A percentile compares a stretch with the other conserved stretches of the same genome.
Conservation (phyloP, 2,329 filamentous ascomycete genomes). For the Colletotrichum cordylinicola region DNA sequence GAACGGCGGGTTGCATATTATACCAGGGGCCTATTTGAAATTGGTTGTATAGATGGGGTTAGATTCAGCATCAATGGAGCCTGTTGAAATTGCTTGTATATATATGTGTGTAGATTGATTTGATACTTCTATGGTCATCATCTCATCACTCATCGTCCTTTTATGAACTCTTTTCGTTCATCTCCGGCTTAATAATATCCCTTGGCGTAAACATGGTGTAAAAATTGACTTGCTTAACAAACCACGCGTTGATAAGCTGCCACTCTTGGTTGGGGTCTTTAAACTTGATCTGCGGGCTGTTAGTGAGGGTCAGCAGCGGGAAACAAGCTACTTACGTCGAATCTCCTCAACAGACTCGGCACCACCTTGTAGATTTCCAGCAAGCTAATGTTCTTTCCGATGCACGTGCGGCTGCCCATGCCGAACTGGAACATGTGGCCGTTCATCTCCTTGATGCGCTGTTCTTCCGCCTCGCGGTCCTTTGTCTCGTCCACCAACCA, state of each 20-base stretch:
- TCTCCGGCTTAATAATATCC: constrained; percentile 44
- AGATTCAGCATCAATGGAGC: neutral
- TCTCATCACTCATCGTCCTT: neutral
- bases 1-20: neutral
- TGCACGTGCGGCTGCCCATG: constrained; percentile 73
- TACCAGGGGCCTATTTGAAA: neutral
- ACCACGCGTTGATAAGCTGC: constrained; percentile 67
- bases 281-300: constrained; percentile 51
- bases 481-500: constrained; percentile 57
- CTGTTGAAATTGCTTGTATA: neutral
- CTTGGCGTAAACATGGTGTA: constrained; percentile 49
- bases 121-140: neutral
- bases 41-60: neutral
- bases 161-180: neutral
- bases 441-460: constrained; percentile 69
- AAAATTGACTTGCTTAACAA: constrained; percentile 66
- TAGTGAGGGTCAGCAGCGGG: neutral
- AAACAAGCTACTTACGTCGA: constrained; percentile 54
- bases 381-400: constrained; percentile 70
- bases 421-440: constrained; percentile 77
- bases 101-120: neutral
- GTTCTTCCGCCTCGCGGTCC: constrained; percentile 47
- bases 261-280: constrained; percentile 61
- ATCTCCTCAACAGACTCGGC: constrained; percentile 65
- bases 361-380: constrained; percentile 70